A percentile compares a stretch with the other conserved stretches of the same genome.
Evolutionary conservation across 495 filamentous ascomycete species (phyloP).

Genomic region (Acidomyces sp.): DNA sequence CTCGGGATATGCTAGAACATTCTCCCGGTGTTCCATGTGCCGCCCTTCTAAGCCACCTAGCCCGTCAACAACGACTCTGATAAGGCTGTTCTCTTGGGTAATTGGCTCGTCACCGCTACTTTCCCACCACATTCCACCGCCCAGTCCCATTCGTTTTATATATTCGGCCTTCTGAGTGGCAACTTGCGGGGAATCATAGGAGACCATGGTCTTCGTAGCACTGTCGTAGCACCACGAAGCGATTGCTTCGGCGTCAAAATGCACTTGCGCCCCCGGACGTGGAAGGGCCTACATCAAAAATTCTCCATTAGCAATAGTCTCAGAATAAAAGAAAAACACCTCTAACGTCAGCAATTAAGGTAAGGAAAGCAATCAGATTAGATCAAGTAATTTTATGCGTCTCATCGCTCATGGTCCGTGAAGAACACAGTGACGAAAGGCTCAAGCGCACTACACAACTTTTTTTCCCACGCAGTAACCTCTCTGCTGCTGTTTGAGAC

Average conservation of each 20-base stretch:
- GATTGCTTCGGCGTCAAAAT: constrained; percentile 4
- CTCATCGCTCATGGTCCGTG: constrained; percentile 7
- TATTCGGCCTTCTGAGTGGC: constrained; percentile 52
- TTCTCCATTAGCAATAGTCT: no score
- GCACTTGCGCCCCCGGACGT: background rate
- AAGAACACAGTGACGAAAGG: constrained; percentile 1
- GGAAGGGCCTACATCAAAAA: constrained; percentile 18
- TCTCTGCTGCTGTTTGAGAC: no score
- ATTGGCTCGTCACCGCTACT: constrained; percentile 50
- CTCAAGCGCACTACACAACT: constrained; percentile 1
- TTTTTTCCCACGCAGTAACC: no score
- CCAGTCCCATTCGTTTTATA: constrained; percentile 48
- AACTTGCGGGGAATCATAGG: constrained; percentile 56
- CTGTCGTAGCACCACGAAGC: constrained; percentile 47
- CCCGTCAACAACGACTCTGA: constrained; percentile 11
- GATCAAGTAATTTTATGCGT: constrained; percentile 18
- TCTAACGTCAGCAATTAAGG: no score
- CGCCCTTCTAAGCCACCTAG: constrained; percentile 18
- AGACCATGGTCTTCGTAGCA: constrained; percentile 46
- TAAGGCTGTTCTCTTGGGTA: constrained; percentile 15
- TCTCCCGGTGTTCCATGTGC: constrained; percentile 18
- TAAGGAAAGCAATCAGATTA: no score
- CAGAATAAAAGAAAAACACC: no score
- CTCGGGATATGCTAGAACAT: constrained; percentile 20
- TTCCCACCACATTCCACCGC: constrained; percentile 89